Percentiles rank a stretch among this genome's conserved stretches.
Evolutionary conservation across 1,284 basidiomycete species (phyloP).

Genomic region (Tilletiopsis washingtonensis): DNA sequence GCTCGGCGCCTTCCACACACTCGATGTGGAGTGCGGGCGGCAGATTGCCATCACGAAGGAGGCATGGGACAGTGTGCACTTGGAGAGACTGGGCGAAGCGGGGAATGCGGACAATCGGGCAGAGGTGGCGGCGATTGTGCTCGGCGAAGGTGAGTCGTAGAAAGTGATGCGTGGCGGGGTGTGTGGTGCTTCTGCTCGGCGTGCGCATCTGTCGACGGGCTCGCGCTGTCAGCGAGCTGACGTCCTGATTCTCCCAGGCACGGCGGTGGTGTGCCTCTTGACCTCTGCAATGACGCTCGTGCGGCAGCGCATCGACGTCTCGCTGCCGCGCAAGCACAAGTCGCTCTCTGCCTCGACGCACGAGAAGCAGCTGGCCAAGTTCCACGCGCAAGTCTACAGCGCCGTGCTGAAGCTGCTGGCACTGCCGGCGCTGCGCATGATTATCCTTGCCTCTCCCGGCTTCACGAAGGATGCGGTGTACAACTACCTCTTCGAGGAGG

Average conservation of each 20-base stretch:
- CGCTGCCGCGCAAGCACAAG: constrained; percentile 72
- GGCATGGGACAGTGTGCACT: constrained; percentile 81
- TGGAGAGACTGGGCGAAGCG: constrained; percentile 74
- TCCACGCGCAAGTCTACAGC: constrained; percentile 76
- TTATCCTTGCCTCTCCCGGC: constrained; percentile 92
- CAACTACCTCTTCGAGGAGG: constrained; percentile 56
- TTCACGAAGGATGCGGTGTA: constrained; percentile 87
- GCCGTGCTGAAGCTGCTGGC: constrained; percentile 84
- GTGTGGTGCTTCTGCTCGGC: too few relatives aligned
- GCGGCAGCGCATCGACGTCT: constrained; percentile 78
- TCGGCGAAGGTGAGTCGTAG: constrained; percentile 64
- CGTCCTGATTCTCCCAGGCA: constrained; percentile 55
- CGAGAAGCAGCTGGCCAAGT: constrained; percentile 53
- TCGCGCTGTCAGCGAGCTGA: not conserved
- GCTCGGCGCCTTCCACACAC: constrained; percentile 88
- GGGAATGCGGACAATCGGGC: constrained; percentile 86
- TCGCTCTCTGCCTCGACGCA: constrained; percentile 32
- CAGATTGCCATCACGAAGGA: constrained; percentile 84
- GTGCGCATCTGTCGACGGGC: too few relatives aligned
- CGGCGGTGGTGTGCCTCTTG: constrained; percentile 84
- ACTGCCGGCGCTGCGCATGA: constrained; percentile 69
- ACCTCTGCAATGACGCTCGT: constrained; percentile 96
- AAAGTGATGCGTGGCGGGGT: too few relatives aligned
- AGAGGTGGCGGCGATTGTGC: constrained; percentile 91
- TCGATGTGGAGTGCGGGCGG: constrained; percentile 87